Percentiles rank a stretch among this genome's conserved stretches.
Evolutionary conservation across 2,329 filamentous ascomycete species (phyloP).

Genomic region (Cladosporium sp.): DNA sequence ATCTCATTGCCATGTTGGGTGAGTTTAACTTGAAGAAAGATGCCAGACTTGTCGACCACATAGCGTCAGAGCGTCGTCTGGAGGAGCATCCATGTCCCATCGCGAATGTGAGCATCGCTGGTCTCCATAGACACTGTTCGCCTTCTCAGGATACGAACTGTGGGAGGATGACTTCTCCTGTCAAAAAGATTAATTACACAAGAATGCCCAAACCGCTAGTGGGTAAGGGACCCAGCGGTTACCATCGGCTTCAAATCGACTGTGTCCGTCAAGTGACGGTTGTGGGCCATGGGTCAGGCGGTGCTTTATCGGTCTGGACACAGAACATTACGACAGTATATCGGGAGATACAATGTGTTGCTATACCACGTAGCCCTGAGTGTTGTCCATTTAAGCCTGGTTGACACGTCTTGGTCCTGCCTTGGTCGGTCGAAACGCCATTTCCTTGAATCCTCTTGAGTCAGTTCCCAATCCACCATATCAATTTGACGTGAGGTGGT

Average conservation of each 20-base stretch:
- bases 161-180: neutral
- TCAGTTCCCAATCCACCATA: neutral
- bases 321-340: neutral
- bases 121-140: neutral
- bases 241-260: slow-evolving; percentile 8
- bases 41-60: neutral
- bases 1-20: neutral
- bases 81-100: neutral
- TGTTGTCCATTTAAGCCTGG: neutral
- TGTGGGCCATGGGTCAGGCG: neutral
- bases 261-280: neutral
- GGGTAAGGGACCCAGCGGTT: slow-evolving; percentile 12
- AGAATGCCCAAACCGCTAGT: neutral
- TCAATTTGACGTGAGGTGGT: neutral
- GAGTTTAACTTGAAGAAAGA: neutral
- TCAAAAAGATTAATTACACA: neutral
- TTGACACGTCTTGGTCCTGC: neutral
- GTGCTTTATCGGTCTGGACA: neutral
- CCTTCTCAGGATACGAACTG: neutral
- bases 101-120: neutral
- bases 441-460: neutral
- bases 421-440: neutral
- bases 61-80: neutral
- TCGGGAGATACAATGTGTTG: neutral
- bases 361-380: neutral